Base-by-base conservation (phyloP, 2,329 filamentous ascomycete genomes). In the Trichoderma sp. region DNA sequence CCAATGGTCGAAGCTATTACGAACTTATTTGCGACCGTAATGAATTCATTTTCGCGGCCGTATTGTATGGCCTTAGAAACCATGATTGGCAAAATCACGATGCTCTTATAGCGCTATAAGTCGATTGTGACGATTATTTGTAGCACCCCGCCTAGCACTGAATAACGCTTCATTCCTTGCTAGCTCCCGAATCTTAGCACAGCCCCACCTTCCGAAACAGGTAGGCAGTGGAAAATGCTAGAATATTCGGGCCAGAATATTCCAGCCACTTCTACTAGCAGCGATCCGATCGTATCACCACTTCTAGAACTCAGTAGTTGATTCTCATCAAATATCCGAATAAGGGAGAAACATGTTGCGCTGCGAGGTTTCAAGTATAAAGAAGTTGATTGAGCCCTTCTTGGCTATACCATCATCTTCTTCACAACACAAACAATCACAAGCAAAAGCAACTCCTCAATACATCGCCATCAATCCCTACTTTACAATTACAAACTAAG, bases 361-460 rank as follows among this genome's bases (percentile, higher is more conserved):
- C 11, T 16, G 8, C 13, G n/a, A 24, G 6, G 10, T 10, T 40
- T 40, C 21, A 60, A 21, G 59, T 66, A 69, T 69, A 69, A 69
- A 64, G 66, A 21, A 63, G 40, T 7, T 27, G 33, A 2, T 11
- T 63, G 33, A 29, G n/a, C 16, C 21, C 55, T 21, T 7, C 43
- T 29, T n/a, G n/a, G 6, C 31, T 29, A 24, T 5, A 29, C 10
- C 43, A 40, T 53, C 29, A 11, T 58, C 21, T 4, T 60, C 56
- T 60, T 55, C 55, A 53, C 35, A 67, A 33, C 33, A 59, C 43
- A 68, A 31, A 52, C 19, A 68, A 52, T n/a, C 40, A n/a, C 61
- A 2, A 49, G 10, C 8, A 53, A 29, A 27, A 6, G 29, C 43
- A 35, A 37, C n/a, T 5, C n/a, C 19, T 27, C 40, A 13, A 65